Evolutionary conservation across 2,329 filamentous ascomycete genomes (phyloP).

Genomic region (Aspergillus sp.): DNA sequence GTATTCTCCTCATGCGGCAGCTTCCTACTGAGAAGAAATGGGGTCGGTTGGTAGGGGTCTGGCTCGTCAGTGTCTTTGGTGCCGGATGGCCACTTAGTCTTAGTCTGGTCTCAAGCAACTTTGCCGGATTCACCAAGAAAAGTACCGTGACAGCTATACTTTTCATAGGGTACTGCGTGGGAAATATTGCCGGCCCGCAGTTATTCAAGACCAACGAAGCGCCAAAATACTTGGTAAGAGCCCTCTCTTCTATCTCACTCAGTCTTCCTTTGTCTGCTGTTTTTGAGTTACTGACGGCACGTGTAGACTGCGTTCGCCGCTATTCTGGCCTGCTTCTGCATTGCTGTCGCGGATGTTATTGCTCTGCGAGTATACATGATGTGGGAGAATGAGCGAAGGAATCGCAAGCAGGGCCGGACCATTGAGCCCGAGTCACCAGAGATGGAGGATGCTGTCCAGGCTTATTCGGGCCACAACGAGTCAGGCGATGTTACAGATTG

Average conservation of each 20-base stretch:
- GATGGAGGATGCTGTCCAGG: not conserved
- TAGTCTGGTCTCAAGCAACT: conserved; percentile 31
- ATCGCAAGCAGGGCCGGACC: conserved; percentile 7
- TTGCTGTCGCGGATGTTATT: conserved; percentile 5
- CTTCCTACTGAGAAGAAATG: conserved; percentile 21
- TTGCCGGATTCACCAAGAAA: conserved; percentile 35
- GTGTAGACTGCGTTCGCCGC: conserved; percentile 8
- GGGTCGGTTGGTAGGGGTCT: conserved; percentile 29
- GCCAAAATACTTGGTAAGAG: conserved; percentile 10
- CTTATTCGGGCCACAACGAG: not conserved
- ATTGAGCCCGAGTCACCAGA: conserved; percentile 10
- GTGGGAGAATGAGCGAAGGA: conserved; percentile 10
- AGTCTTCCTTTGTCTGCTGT: not conserved
- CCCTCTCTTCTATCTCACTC: not conserved
- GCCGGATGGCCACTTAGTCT: conserved; percentile 33
- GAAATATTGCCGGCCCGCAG: conserved; percentile 31
- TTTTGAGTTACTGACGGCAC: not conserved
- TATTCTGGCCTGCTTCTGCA: conserved; percentile 9
- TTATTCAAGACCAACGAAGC: conserved; percentile 11
- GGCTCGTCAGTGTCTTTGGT: conserved; percentile 29
- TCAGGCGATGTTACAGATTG: conserved; percentile 11
- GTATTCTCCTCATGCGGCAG: conserved; percentile 30
- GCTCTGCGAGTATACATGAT: not conserved
- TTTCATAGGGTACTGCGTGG: conserved; percentile 46
- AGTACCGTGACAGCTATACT: conserved; percentile 42